Evolutionary conservation across 2,329 filamentous ascomycete species (phyloP).

Genomic region (Fusarium paranaense): DNA sequence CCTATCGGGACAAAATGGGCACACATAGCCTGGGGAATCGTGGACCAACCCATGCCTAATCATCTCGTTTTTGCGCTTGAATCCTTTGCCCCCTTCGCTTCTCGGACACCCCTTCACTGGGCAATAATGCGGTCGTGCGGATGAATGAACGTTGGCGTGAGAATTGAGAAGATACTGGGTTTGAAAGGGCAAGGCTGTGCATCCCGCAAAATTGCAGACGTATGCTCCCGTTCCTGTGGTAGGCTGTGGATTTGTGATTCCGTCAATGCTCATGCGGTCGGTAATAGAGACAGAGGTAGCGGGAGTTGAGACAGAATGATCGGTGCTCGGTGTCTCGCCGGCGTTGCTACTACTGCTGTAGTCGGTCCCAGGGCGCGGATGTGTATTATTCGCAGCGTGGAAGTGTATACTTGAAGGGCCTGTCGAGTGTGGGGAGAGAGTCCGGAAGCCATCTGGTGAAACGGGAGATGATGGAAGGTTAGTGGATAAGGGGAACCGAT

Average conservation of each 20-base stretch:
- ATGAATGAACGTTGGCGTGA: constrained; percentile 79
- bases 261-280: constrained; percentile 70
- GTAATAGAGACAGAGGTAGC: constrained; percentile 54
- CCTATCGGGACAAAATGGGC: constrained; percentile 93
- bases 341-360: constrained; percentile 57
- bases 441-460: constrained; percentile 60
- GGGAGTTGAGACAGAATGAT: constrained; percentile 58
- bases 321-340: constrained; percentile 60
- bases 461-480: constrained; percentile 58
- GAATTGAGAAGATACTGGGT: constrained; percentile 84
- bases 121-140: constrained; percentile 74
- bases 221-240: constrained; percentile 61
- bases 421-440: constrained; percentile 60
- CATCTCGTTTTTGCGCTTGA: constrained; percentile 81
- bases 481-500: constrained; percentile 47
- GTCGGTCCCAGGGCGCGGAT: constrained; percentile 54
- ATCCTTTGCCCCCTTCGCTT: constrained; percentile 73
- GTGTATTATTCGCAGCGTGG: constrained; percentile 45
- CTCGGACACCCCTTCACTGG: constrained; percentile 71
- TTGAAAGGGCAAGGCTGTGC: constrained; percentile 79
- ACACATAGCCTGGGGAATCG: constrained; percentile 93
- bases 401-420: constrained; percentile 56
- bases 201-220: constrained; percentile 71
- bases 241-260: constrained; percentile 63
- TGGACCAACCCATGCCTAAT: constrained; percentile 87